These are phyloP conservation scores for Irpex sp. DNA, from an alignment of 1,284 basidiomycete genomes.

Conservation along the genomic window DNA sequence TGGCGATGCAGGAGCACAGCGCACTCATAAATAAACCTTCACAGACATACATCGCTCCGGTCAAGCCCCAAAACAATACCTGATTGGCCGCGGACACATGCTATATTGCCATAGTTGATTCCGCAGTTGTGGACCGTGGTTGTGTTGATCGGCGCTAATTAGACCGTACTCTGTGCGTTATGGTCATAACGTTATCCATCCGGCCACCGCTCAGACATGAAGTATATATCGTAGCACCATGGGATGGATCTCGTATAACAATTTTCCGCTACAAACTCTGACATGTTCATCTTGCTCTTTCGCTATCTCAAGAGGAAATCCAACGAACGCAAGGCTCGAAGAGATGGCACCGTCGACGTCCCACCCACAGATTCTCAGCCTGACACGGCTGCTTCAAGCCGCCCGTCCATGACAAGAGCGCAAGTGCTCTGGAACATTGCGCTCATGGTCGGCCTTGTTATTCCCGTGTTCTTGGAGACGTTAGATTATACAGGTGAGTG, in stretches of 20 bases:
- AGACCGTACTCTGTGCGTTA: background rate
- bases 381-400: background rate
- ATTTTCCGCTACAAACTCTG: background rate
- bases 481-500: constrained; percentile 39
- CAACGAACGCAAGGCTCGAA: background rate
- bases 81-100: too few relatives aligned
- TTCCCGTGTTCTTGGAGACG: constrained; percentile 30
- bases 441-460: constrained; percentile 22
- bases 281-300: background rate
- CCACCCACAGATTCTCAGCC: background rate
- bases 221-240: background rate
- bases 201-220: background rate
- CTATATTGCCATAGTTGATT: too few relatives aligned
- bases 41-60: too few relatives aligned
- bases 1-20: too few relatives aligned
- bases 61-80: too few relatives aligned
- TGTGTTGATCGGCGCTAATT: too few relatives aligned
- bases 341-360: background rate
- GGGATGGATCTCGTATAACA: background rate
- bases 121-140: too few relatives aligned
- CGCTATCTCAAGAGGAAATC: constrained; percentile 1
- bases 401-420: background rate
- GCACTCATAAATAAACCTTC: too few relatives aligned
- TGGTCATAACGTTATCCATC: background rate
- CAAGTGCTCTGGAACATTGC: constrained; percentile 17